Percentiles rank a stretch among this genome's conserved stretches.
Evolutionary conservation across 1,284 basidiomycete species (phyloP).

Genomic region (Sutorius eximius): DNA sequence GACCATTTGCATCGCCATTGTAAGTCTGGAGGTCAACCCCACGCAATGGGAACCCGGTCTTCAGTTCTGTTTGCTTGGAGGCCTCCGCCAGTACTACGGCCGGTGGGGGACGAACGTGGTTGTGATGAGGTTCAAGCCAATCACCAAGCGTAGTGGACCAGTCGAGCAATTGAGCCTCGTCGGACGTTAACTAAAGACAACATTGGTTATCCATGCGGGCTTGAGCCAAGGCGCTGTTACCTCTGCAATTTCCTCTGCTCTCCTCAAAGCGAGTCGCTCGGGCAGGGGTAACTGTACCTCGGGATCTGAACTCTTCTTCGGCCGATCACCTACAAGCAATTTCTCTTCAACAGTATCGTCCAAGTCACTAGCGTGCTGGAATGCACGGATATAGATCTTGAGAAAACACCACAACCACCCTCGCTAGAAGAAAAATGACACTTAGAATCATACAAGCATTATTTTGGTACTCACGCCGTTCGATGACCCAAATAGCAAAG

Average conservation of each 20-base stretch:
- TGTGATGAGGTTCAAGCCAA: constrained; percentile 76
- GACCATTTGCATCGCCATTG: constrained; percentile 49
- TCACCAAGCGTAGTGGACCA: constrained; percentile 61
- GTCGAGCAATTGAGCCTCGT: constrained; percentile 57
- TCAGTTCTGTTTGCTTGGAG: constrained; percentile 64
- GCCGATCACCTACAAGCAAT: constrained; percentile 73
- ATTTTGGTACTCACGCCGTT: constrained; percentile 52
- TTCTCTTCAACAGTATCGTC: constrained; percentile 77
- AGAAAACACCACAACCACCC: constrained; percentile 72
- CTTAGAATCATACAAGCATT: constrained; percentile 4
- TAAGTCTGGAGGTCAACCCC: constrained; percentile 53
- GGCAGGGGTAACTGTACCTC: constrained; percentile 52
- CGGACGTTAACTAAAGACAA: constrained; percentile 54
- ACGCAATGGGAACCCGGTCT: constrained; percentile 65
- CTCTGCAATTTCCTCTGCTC: constrained; percentile 55
- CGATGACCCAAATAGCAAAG: constrained; percentile 58
- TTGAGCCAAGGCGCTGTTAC: constrained; percentile 35
- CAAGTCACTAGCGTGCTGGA: constrained; percentile 74
- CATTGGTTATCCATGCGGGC: constrained; percentile 1
- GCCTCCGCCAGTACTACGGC: constrained; percentile 70
- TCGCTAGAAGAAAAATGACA: constrained; percentile 38
- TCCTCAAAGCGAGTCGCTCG: constrained; percentile 53
- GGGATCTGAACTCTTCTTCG: constrained; percentile 57
- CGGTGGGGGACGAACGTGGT: constrained; percentile 67
- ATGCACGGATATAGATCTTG: constrained; percentile 71